These are phyloP conservation scores for Clarireedia hainanense DNA, from an alignment of 2,329 filamentous ascomycete genomes.

Conservation along the genomic window DNA sequence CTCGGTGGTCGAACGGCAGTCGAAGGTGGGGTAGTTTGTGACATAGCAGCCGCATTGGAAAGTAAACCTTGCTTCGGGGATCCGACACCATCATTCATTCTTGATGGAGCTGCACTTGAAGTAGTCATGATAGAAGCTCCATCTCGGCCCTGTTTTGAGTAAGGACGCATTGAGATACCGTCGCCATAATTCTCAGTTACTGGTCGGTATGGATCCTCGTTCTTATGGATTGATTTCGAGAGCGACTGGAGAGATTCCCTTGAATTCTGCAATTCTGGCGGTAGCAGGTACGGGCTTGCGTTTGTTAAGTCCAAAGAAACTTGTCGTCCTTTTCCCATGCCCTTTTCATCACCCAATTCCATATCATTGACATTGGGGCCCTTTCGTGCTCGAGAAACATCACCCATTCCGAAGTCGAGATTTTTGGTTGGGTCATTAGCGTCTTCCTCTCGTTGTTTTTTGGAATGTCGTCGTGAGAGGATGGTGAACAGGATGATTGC, in stretches of 20 bases:
- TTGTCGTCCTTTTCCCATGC: conserved; percentile 39
- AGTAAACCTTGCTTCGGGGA: conserved; percentile 20
- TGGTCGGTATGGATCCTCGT: conserved; percentile 78
- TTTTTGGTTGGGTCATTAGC: conserved; percentile 79
- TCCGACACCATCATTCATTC: conserved; percentile 17
- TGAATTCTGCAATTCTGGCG: conserved; percentile 69
- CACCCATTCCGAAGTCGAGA: conserved; percentile 79
- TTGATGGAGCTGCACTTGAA: conserved; percentile 28
- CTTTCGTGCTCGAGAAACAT: conserved; percentile 31
- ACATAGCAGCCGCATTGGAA: conserved; percentile 21
- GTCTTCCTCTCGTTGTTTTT: conserved; percentile 69
- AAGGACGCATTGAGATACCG: conserved; percentile 47
- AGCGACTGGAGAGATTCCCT: conserved; percentile 82
- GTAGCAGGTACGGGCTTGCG: conserved; percentile 90
- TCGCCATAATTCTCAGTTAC: conserved; percentile 50
- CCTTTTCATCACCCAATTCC: conserved; percentile 25
- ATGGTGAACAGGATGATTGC: conserved; percentile 62
- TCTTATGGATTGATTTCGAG: conserved; percentile 63
- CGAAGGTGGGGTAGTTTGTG: conserved; percentile 21
- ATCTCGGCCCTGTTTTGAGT: conserved; percentile 32
- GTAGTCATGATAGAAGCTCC: conserved; percentile 39
- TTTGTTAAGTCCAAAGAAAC: conserved; percentile 59
- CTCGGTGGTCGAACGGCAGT: conserved; percentile 30
- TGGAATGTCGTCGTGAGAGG: conserved; percentile 71
- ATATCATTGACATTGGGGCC: conserved; percentile 1